phyloP scores from a whole-genome alignment of 2,329 filamentous ascomycete genomes.

The Monosporascus cannonballus region DNA sequence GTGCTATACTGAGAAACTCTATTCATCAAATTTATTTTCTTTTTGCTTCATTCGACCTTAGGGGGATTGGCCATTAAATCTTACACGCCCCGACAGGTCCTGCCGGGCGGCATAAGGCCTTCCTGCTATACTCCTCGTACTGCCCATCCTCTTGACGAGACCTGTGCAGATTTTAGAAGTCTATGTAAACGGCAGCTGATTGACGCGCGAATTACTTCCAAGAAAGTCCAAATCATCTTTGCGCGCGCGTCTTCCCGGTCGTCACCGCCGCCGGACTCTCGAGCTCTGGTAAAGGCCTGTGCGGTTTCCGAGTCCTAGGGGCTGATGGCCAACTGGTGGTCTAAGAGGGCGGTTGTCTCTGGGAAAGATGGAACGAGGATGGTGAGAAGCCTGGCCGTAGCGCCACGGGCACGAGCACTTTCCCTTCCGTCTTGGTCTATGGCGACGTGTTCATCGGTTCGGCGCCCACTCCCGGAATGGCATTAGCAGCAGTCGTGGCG shows the following conservation, averaged over 20 bases:
- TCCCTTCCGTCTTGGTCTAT: conserved; percentile 41
- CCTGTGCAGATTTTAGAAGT: not conserved
- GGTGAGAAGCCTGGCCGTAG: conserved; percentile 17
- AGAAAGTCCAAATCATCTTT: not conserved
- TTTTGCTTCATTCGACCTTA: not conserved
- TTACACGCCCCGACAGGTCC: not conserved
- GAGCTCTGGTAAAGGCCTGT: not conserved
- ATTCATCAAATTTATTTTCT: not conserved
- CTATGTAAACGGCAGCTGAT: not conserved
- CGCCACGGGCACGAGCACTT: conserved; percentile 15
- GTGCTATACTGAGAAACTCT: not conserved
- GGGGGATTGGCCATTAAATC: not conserved
- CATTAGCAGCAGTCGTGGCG: conserved; percentile 78
- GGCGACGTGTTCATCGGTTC: conserved; percentile 62
- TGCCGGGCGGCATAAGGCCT: not conserved
- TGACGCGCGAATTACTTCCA: not conserved
- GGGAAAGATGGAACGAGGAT: conserved; percentile 17
- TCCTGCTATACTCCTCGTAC: not conserved
- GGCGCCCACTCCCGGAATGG: conserved; percentile 43
- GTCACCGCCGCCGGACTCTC: not conserved
- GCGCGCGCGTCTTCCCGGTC: not conserved
- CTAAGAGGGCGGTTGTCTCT: conserved; percentile 2
- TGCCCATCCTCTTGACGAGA: not conserved
- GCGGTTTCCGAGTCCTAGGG: not conserved
- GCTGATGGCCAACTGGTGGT: not conserved